Percentiles rank a stretch among this genome's conserved stretches.
Conservation (phyloP, 2,329 filamentous ascomycete species). For the Rutstroemia sp. region DNA sequence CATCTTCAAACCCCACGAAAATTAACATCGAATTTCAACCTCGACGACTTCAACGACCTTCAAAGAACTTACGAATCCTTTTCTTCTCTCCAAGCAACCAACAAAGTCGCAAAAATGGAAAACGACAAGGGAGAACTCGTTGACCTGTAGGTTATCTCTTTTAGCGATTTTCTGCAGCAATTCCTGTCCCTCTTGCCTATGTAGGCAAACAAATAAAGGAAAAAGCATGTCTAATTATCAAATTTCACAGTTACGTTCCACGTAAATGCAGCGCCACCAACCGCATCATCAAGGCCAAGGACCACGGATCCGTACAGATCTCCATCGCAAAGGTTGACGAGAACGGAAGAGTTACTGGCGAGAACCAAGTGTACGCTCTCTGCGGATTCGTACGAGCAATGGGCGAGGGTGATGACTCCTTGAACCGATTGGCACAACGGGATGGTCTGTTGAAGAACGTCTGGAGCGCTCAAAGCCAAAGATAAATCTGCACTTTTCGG, state of each 20-base stretch:
- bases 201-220: slow-evolving; percentile 8
- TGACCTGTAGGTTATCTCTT: slow-evolving; percentile 69
- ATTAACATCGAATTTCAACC: slow-evolving; percentile 25
- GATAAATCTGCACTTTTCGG: slow-evolving; percentile 27
- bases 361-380: slow-evolving; percentile 96
- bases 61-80: slow-evolving; percentile 11
- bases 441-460: slow-evolving; percentile 97
- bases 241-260: slow-evolving; percentile 72
- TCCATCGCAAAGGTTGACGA: slow-evolving; percentile 97
- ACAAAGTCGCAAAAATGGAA: slow-evolving; percentile 70
- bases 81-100: slow-evolving; percentile 17
- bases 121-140: slow-evolving; percentile 99
- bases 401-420: slow-evolving; percentile 93
- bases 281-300: slow-evolving; percentile 99
- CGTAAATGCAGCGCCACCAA: slow-evolving; percentile 98
- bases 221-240: slow-evolving; percentile 7
- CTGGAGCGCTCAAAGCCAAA: slow-evolving; percentile 58
- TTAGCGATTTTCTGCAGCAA: not conserved
- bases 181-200: not conserved
- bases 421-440: slow-evolving; percentile 93
- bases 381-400: slow-evolving; percentile 96
- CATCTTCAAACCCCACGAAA: slow-evolving; percentile 12
- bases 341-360: slow-evolving; percentile 88
- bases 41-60: slow-evolving; percentile 27
- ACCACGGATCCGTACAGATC: slow-evolving; percentile 98